Evolutionary conservation across 73 alveolate genomes (phyloP).

Genomic region (Paramecium pentaurelia): DNA sequence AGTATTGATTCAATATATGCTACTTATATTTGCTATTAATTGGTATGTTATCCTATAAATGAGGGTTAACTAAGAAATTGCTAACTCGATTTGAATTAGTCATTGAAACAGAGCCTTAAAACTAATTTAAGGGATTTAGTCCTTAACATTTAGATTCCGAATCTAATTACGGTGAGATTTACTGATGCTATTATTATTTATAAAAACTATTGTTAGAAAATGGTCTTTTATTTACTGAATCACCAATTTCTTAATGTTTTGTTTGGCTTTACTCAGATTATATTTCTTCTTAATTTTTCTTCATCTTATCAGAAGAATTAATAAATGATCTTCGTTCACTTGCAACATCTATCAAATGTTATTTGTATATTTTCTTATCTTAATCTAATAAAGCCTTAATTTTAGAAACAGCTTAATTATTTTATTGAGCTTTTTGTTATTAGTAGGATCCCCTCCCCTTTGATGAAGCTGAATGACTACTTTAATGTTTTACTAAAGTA

Average conservation of each 20-base stretch:
- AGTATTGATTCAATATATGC: background rate
- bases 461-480: conserved; percentile 8
- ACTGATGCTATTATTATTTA: background rate
- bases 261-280: background rate
- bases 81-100: background rate
- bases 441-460: background rate
- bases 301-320: background rate
- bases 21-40: background rate
- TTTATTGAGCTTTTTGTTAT: background rate
- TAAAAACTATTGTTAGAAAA: background rate
- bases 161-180: background rate
- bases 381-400: conserved; percentile 24
- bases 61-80: background rate
- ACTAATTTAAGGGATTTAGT: background rate
- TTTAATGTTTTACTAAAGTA: background rate
- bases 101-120: conserved; percentile 24
- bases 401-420: background rate
- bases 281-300: background rate
- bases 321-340: background rate
- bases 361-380: background rate
- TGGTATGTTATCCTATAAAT: background rate
- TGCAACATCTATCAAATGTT: background rate
- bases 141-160: background rate
- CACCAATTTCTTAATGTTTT: background rate
- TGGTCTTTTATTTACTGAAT: background rate